A percentile compares a stretch with the other conserved stretches of the same genome.
Conservation (phyloP, 1,284 basidiomycete species). For the Pisolithus thermaeus region DNA sequence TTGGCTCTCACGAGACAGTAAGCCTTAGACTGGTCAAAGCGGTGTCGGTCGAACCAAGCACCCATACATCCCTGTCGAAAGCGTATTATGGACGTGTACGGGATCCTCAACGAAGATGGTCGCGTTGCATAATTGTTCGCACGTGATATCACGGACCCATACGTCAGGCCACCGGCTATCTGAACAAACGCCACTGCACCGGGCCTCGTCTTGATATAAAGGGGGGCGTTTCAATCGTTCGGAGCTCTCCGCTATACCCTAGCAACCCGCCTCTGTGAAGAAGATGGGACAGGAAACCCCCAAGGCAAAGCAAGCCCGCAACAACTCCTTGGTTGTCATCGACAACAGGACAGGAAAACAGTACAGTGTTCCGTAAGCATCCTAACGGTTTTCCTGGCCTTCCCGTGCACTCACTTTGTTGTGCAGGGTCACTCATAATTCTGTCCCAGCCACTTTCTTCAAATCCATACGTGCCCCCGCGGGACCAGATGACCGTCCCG, state of each 20-base stretch:
- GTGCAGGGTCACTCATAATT: conserved; percentile 69
- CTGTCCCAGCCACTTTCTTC: conserved; percentile 75
- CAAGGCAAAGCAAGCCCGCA: conserved; percentile 11
- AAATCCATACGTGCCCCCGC: conserved; percentile 62
- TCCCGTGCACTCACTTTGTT: neutral
- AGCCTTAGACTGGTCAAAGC: conserved; percentile 6
- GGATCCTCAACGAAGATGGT: no score
- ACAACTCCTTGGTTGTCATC: conserved; percentile 56
- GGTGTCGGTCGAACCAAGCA: no score
- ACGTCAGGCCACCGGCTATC: neutral
- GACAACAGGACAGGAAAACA: conserved; percentile 84
- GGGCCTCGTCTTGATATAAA: conserved; percentile 18
- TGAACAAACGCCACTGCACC: no score
- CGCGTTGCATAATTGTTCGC: neutral
- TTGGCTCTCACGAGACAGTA: conserved; percentile 36
- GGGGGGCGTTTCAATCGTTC: neutral
- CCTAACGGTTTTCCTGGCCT: conserved; percentile 1
- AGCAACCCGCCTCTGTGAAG: neutral
- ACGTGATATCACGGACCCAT: neutral
- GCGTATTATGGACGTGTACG: no score
- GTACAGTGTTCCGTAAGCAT: conserved; percentile 68
- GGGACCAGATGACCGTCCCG: conserved; percentile 57
- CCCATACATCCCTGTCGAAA: neutral
- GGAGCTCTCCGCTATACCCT: neutral
- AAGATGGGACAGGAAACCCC: conserved; percentile 24